phyloP scores from a whole-genome alignment of 192 early-diverging fungal genomes.

The Coemansia sp. region DNA sequence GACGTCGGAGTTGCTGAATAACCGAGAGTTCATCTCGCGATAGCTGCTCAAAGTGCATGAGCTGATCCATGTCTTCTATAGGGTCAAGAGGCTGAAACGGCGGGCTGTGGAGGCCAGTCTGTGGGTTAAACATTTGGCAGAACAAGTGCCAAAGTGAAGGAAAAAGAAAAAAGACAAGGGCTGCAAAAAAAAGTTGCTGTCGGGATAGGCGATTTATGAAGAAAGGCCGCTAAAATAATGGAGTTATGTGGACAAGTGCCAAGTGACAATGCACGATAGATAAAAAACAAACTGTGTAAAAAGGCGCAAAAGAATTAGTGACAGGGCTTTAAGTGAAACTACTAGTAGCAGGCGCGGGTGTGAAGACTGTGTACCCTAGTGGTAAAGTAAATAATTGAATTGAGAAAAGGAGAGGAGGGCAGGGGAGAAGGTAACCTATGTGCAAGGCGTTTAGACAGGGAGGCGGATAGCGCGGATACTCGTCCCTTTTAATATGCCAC shows the following conservation, averaged over 20 bases:
- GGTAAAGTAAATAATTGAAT: not conserved
- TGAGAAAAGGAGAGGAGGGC: not conserved
- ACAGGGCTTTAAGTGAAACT: not conserved
- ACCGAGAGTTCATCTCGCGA: slow-evolving; percentile 16
- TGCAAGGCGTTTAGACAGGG: not conserved
- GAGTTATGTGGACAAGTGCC: not conserved
- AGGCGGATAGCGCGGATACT: slow-evolving; percentile 7
- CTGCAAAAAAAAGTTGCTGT: not conserved
- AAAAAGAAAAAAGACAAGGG: not conserved
- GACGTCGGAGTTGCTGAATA: slow-evolving; percentile 23
- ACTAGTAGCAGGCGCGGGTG: not conserved
- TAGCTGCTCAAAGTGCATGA: slow-evolving; percentile 8
- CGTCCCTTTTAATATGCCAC: slow-evolving; percentile 20
- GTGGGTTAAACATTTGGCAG: not conserved
- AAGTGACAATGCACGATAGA: not conserved
- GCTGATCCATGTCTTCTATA: not conserved
- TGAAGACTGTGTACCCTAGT: not conserved
- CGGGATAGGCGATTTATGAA: not conserved
- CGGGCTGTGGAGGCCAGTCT: not conserved
- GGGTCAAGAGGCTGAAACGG: not conserved
- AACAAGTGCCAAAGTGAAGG: not conserved
- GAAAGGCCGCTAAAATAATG: not conserved
- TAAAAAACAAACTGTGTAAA: not conserved
- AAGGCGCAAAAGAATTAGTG: not conserved
- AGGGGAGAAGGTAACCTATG: not conserved